Conservation (phyloP, 345 rosid species). For the Arabis hirsuta region DNA sequence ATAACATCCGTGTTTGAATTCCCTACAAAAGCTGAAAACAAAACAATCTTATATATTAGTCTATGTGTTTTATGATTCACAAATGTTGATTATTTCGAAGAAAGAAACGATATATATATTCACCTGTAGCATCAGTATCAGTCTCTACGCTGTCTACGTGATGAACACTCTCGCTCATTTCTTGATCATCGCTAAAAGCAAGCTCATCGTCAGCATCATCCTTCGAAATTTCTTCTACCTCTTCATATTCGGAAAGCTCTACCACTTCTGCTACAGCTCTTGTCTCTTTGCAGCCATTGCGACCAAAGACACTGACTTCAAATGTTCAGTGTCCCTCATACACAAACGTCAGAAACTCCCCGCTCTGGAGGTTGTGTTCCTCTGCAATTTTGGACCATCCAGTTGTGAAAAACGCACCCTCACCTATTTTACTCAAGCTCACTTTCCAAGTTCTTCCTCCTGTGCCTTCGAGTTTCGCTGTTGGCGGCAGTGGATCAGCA, state of each 20-base stretch:
- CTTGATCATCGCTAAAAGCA: conserved; percentile 11
- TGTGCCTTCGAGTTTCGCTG: conserved; percentile 21
- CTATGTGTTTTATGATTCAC: not conserved
- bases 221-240: not conserved
- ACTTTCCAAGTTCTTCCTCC: conserved; percentile 34
- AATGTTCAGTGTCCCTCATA: conserved; percentile 28
- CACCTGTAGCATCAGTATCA: conserved; percentile 13
- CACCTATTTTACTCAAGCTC: conserved; percentile 1
- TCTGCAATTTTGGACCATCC: conserved; percentile 38
- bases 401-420: not conserved
- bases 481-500: conserved; percentile 25
- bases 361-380: conserved; percentile 33
- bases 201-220: not conserved
- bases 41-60: not conserved
- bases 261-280: conserved; percentile 16
- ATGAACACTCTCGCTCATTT: conserved; percentile 22
- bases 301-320: conserved; percentile 34
- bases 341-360: conserved; percentile 37
- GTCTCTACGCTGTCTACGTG: conserved; percentile 1
- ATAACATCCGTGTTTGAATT: not conserved
- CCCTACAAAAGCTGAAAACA: conserved; percentile 17
- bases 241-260: not conserved
- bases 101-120: not conserved
- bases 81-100: not conserved
- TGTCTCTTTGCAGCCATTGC: conserved; percentile 22